phyloP scores from a whole-genome alignment of 1,284 basidiomycete genomes.

The Austroboletus novae-zelandiae region DNA sequence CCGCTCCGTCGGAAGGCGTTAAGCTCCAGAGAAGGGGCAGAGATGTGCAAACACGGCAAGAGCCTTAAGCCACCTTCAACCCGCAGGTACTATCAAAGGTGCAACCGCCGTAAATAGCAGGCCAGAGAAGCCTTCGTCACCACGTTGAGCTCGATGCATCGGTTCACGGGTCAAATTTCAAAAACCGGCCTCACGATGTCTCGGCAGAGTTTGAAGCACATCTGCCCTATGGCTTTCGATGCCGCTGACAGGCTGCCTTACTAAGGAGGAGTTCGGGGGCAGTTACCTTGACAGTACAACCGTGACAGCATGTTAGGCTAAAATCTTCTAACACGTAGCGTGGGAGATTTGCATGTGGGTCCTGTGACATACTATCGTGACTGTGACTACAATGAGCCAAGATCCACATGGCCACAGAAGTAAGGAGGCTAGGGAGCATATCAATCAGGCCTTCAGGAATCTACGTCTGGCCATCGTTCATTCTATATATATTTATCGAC shows the following conservation, averaged over 20 bases:
- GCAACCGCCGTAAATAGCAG: neutral
- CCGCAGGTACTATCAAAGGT: neutral
- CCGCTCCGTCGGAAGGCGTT: neutral
- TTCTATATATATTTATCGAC: neutral
- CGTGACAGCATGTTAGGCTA: neutral
- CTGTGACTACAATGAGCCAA: neutral
- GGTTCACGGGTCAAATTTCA: neutral
- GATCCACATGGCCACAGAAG: neutral
- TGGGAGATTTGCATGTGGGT: no score
- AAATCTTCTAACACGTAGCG: no score
- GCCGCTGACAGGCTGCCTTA: no score
- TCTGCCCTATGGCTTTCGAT: neutral
- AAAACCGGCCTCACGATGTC: neutral
- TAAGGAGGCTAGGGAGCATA: neutral
- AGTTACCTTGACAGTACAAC: no score
- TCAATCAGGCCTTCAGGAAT: neutral
- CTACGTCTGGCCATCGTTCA: neutral
- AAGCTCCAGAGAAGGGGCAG: neutral
- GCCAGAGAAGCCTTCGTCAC: neutral
- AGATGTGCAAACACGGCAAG: slow-evolving; percentile 1
- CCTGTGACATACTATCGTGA: neutral
- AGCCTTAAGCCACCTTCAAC: neutral
- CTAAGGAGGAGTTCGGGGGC: no score
- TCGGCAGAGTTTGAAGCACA: neutral
- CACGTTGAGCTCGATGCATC: neutral